Evolutionary conservation across 805 yeast species (phyloP).

Genomic region (Diddensiella transvaalensis): DNA sequence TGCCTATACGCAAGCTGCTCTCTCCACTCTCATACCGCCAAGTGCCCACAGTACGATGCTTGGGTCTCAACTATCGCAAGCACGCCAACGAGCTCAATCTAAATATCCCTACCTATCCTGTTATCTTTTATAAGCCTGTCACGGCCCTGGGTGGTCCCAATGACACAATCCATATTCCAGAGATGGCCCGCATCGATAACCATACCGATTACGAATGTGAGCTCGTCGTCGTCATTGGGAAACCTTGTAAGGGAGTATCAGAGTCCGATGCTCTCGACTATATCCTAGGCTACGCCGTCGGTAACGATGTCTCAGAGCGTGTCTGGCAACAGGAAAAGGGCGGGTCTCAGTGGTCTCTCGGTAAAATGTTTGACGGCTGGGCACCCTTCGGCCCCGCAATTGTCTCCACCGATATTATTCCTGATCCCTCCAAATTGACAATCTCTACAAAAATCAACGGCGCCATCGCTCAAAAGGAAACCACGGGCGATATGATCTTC

Average conservation of each 20-base stretch:
- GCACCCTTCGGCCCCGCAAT: conserved; percentile 58
- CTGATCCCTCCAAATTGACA: conserved; percentile 36
- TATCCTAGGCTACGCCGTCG: conserved; percentile 50
- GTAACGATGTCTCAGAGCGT: conserved; percentile 55
- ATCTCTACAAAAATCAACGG: conserved; percentile 46
- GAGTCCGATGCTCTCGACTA: conserved; percentile 43
- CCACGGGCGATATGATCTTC: conserved; percentile 49
- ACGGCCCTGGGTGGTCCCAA: conserved; percentile 44
- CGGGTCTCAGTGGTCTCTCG: conserved; percentile 50
- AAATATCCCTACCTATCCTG: conserved; percentile 47
- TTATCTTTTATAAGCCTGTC: conserved; percentile 49
- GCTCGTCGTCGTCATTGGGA: conserved; percentile 52
- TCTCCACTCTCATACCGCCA: conserved; percentile 40
- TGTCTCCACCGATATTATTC: conserved; percentile 34
- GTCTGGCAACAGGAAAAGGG: conserved; percentile 54
- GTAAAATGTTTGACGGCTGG: conserved; percentile 54
- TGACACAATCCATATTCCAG: conserved; percentile 40
- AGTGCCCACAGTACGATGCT: conserved; percentile 41
- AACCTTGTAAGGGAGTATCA: conserved; percentile 42
- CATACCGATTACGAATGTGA: conserved; percentile 53
- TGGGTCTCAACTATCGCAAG: conserved; percentile 51
- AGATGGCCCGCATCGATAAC: conserved; percentile 31
- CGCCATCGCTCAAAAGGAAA: conserved; percentile 43
- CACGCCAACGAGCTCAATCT: conserved; percentile 40
- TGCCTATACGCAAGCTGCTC: conserved; percentile 36